Conservation (phyloP, 371 early-diverging fungal genomes). For the Mortierella sp. region DNA sequence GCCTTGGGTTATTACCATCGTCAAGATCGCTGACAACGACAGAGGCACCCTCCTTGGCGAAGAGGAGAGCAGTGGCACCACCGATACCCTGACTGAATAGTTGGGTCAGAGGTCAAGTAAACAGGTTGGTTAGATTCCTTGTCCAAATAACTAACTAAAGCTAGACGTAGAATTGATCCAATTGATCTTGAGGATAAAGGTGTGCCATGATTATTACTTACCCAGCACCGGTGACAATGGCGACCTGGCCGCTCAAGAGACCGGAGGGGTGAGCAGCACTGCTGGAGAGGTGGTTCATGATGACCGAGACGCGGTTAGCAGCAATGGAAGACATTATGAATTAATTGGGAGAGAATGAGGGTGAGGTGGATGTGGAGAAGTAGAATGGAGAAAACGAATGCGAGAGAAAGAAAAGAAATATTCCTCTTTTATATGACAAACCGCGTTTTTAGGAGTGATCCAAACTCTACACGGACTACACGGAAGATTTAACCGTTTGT, state of each 20-base stretch:
- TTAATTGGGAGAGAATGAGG: not conserved
- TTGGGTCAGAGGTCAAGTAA: not conserved
- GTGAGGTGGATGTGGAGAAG: not conserved
- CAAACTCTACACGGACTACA: not conserved
- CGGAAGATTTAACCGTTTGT: not conserved
- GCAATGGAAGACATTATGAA: slow-evolving; percentile 47
- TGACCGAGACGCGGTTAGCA: slow-evolving; percentile 47
- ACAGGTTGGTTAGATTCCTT: not conserved
- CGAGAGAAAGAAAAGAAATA: not conserved
- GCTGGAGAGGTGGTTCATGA: slow-evolving; percentile 57
- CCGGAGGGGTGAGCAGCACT: slow-evolving; percentile 64
- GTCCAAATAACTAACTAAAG: not conserved
- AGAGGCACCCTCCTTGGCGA: slow-evolving; percentile 84
- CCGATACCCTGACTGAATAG: slow-evolving; percentile 81
- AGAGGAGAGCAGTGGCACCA: slow-evolving; percentile 78
- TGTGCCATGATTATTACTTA: slow-evolving; percentile 36
- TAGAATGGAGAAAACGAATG: not conserved
- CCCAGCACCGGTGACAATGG: slow-evolving; percentile 87
- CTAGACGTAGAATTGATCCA: not conserved
- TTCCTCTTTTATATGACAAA: not conserved
- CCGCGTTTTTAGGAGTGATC: not conserved
- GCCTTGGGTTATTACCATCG: slow-evolving; percentile 36
- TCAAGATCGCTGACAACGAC: slow-evolving; percentile 82
- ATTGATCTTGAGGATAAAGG: not conserved
- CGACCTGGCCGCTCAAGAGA: slow-evolving; percentile 81